Evolutionary conservation across 257 asterid species (phyloP), one percentile per base, ranked within the genome.

Genomic region (Ajuga chamaepitys): DNA sequence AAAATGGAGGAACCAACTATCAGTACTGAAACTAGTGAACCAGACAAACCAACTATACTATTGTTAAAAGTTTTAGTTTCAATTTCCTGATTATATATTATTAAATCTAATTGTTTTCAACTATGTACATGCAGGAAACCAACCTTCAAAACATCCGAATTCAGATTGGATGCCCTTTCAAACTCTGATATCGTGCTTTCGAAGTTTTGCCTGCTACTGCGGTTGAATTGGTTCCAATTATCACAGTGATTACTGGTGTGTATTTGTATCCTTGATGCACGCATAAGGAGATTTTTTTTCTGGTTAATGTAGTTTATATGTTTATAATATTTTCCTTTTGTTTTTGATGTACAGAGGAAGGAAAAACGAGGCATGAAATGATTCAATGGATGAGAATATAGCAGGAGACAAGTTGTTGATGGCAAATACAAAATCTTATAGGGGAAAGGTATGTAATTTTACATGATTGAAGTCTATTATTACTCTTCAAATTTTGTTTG

Each of bases 161-260:
- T 82, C 92, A 0, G 77, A 72, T 42, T 80, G 88, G 82, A 62
- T 85, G 76, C 83, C 92, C 0, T 80, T 82, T 52, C 50, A 73
- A 0, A 65, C 50, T 7, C 77, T 85, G 4, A 76, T 85, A 9
- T 58, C 16, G 70, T 54, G 2, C 79, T 85, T 7, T 67, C 83
- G 32, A 80, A 76, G 71, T 70, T 72, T 75, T 85, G 28, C 78
- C 85, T 34, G 28, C 45, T 8, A 78, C 80, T 64, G 81, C 82
- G 4, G 38, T 82, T 21, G 64, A 76, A 17, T 35, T 42, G 64
- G 78, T 82, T 5, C 72, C 1, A 85, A 74, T 64, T 58, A 21
- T 73, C 80, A 80, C 25, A 45, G 38, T 46, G 86, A 82, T 32
- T 72, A 78, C 71, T 57, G 12, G 92, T 82, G 55, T 4, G 75